phyloP scores from a whole-genome alignment of 345 rosid species.

The Linum lewisii region DNA sequence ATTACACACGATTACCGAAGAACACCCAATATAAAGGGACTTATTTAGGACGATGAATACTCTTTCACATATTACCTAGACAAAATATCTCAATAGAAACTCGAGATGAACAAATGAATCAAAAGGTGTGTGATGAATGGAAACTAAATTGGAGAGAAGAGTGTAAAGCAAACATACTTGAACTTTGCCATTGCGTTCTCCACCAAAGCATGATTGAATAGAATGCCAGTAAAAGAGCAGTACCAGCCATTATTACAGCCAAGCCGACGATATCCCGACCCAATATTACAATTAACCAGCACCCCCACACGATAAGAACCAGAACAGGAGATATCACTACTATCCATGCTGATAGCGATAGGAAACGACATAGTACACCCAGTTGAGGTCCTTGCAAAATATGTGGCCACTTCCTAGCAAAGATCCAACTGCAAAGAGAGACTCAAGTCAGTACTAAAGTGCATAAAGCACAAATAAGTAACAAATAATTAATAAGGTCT shows the following conservation, averaged over 20 bases:
- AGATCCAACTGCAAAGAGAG: constrained; percentile 77
- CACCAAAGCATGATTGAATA: constrained; percentile 99
- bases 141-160: background rate
- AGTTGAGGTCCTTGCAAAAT: constrained; percentile 84
- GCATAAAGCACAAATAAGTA: background rate
- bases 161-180: constrained; percentile 46
- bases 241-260: constrained; percentile 94
- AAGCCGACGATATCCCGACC: constrained; percentile 86
- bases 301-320: constrained; percentile 84
- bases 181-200: constrained; percentile 99
- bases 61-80: background rate
- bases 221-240: constrained; percentile 89
- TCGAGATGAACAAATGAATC: background rate
- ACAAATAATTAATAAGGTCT: background rate
- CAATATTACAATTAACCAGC: constrained; percentile 66
- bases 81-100: background rate
- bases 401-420: constrained; percentile 91
- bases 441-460: background rate
- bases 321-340: constrained; percentile 75
- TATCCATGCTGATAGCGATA: constrained; percentile 67
- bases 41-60: no score
- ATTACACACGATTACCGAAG: no score
- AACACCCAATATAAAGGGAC: no score
- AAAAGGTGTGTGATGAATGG: background rate
- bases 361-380: constrained; percentile 56